Evolutionary conservation across 148 eudicot genomes (phyloP).

Genomic region (Rheum nobile): DNA sequence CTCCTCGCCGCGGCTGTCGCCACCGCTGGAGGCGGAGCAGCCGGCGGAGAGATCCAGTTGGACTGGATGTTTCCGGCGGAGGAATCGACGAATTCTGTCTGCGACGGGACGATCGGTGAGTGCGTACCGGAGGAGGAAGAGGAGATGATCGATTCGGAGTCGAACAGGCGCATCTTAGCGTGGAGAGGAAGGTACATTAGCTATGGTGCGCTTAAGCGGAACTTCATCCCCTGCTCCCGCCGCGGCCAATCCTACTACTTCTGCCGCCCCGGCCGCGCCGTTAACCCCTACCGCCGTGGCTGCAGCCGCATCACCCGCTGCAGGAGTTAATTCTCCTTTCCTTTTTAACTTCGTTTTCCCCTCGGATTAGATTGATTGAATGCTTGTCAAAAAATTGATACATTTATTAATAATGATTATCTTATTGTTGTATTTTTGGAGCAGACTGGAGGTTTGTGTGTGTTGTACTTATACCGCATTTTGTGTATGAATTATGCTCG

Average conservation of each 20-base stretch:
- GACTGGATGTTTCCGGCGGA: neutral
- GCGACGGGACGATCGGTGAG: slow-evolving; percentile 2
- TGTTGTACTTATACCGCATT: too few relatives aligned
- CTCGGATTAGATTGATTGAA: too few relatives aligned
- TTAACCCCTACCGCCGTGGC: slow-evolving; percentile 38
- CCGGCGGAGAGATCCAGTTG: slow-evolving; percentile 5
- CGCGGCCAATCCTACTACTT: slow-evolving; percentile 42
- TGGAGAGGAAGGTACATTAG: slow-evolving; percentile 24
- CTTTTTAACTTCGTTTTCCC: neutral
- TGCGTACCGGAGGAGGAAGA: slow-evolving; percentile 13
- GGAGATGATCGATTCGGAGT: slow-evolving; percentile 41
- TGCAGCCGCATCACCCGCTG: slow-evolving; percentile 30
- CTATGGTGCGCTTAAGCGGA: slow-evolving; percentile 32
- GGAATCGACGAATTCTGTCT: neutral
- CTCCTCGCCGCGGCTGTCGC: neutral
- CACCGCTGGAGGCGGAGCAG: neutral
- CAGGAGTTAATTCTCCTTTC: slow-evolving; percentile 11
- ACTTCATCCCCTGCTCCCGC: slow-evolving; percentile 32
- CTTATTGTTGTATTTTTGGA: neutral
- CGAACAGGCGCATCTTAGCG: slow-evolving; percentile 45
- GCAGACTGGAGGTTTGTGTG: too few relatives aligned
- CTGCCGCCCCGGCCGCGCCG: slow-evolving; percentile 26
- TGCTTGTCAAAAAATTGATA: too few relatives aligned
- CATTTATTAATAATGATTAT: neutral
- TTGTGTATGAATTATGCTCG: neutral